A percentile compares a stretch with the other conserved stretches of the same genome.
Conservation (phyloP, 768 basidiomycete genomes). For the Boletus pseudopeckii region DNA sequence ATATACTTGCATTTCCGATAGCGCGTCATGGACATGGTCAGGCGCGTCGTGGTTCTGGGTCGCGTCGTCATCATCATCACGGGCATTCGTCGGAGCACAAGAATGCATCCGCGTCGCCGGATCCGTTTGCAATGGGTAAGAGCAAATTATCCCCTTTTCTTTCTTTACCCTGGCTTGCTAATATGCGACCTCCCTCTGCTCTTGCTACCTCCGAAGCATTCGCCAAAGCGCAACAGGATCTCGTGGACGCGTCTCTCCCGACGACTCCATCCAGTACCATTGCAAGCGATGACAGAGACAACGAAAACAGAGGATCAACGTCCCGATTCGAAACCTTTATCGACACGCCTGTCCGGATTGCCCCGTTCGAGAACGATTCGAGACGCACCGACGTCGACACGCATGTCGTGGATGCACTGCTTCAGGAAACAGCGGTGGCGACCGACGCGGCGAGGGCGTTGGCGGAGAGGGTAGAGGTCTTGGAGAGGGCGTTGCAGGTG, state of each 20-base stretch:
- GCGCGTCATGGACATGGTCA: constrained; percentile 4
- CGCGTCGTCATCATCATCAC: constrained; percentile 6
- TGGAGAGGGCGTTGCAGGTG: constrained; percentile 19
- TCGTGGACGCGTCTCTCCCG: not conserved
- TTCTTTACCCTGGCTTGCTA: not conserved
- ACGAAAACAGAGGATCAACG: not conserved
- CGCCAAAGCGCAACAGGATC: constrained; percentile 12
- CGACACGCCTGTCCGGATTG: constrained; percentile 12
- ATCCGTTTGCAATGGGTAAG: constrained; percentile 25
- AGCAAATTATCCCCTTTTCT: not conserved
- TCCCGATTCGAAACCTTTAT: not conserved
- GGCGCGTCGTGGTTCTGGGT: constrained; percentile 10
- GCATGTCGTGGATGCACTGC: constrained; percentile 12
- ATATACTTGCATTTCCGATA: not conserved
- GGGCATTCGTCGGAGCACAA: constrained; percentile 3
- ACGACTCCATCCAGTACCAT: not conserved
- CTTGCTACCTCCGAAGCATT: constrained; percentile 16
- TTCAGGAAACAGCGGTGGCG: constrained; percentile 17
- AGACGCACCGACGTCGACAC: not conserved
- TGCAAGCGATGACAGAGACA: not conserved
- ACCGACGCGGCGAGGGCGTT: constrained; percentile 15
- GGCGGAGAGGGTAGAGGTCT: constrained; percentile 23
- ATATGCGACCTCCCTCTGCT: not conserved
- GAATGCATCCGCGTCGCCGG: not conserved
- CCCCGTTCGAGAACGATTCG: not conserved